These are phyloP conservation scores for Zasmidium cellare DNA, from an alignment of 2,329 filamentous ascomycete genomes.

Conservation along the genomic window DNA sequence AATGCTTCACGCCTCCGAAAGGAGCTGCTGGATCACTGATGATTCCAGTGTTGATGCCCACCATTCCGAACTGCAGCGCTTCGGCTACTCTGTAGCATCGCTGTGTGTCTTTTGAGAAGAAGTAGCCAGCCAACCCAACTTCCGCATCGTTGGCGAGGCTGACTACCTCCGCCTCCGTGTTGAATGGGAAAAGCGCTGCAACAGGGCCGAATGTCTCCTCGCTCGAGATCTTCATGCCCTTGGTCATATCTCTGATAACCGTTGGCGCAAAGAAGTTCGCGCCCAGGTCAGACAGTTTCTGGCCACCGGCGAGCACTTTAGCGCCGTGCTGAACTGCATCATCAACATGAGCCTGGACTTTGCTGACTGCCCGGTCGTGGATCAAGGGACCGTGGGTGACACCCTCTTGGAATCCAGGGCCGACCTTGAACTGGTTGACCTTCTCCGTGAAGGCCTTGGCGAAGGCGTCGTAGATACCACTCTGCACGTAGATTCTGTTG, in stretches of 20 bases:
- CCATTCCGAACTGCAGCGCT: conserved; percentile 80
- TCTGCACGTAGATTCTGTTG: conserved; percentile 79
- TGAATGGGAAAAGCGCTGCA: conserved; percentile 84
- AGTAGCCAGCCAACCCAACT: conserved; percentile 91
- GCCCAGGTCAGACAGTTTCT: conserved; percentile 72
- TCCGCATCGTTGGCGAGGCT: conserved; percentile 76
- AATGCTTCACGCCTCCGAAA: conserved; percentile 51
- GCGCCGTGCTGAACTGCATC: conserved; percentile 79
- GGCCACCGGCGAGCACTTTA: conserved; percentile 72
- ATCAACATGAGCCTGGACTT: conserved; percentile 76
- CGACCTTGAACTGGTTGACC: conserved; percentile 73
- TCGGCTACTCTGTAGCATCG: conserved; percentile 62
- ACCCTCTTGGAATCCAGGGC: conserved; percentile 68
- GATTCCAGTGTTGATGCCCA: conserved; percentile 61
- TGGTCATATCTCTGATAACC: conserved; percentile 81
- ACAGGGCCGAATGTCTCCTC: conserved; percentile 98
- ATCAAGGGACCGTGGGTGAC: conserved; percentile 82
- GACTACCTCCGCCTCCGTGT: conserved; percentile 86
- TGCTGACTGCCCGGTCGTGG: conserved; percentile 76
- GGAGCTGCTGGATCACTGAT: conserved; percentile 49
- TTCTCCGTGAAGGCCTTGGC: conserved; percentile 67
- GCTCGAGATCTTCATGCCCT: conserved; percentile 76
- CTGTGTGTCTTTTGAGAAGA: conserved; percentile 69
- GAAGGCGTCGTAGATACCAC: conserved; percentile 75
- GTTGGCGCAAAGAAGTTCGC: conserved; percentile 88